These are phyloP conservation scores for Lanmaoa pseudosensibilis DNA, from an alignment of 768 basidiomycete species.

Conservation along the genomic window DNA sequence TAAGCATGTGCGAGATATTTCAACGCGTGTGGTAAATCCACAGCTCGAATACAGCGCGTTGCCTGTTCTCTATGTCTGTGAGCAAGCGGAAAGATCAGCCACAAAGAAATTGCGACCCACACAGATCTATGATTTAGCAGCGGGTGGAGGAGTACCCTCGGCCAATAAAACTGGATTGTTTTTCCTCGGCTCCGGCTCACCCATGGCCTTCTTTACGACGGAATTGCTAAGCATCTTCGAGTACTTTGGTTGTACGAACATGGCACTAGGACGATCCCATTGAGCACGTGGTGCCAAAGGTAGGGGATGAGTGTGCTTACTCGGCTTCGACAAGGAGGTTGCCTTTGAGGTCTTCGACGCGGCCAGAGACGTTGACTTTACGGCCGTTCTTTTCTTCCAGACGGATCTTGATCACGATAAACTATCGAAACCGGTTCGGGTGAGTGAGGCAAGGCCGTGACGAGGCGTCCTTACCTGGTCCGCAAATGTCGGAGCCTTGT, in stretches of 20 bases:
- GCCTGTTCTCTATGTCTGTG: not conserved
- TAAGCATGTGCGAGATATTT: conserved; percentile 2
- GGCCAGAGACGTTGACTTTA: conserved; percentile 69
- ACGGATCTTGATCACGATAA: conserved; percentile 75
- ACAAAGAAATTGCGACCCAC: not conserved
- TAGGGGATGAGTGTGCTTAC: conserved; percentile 44
- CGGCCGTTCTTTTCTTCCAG: conserved; percentile 72
- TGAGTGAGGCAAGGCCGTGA: not conserved
- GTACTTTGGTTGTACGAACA: conserved; percentile 89
- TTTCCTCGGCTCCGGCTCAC: conserved; percentile 44
- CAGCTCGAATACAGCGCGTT: not conserved
- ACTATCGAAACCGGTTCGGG: conserved; percentile 44
- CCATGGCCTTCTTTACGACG: conserved; percentile 63
- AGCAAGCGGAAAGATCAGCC: not conserved
- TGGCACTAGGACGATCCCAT: conserved; percentile 45
- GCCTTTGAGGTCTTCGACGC: conserved; percentile 80
- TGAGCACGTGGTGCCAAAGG: not conserved
- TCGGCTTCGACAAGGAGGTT: conserved; percentile 77
- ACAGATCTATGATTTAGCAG: conserved; percentile 24
- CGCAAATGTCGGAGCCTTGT: conserved; percentile 84
- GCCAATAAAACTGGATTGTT: conserved; percentile 26
- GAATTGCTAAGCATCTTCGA: conserved; percentile 70
- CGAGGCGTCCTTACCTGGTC: conserved; percentile 59
- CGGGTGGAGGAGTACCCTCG: conserved; percentile 30
- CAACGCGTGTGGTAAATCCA: not conserved